Evolutionary conservation across 495 filamentous ascomycete species (phyloP).

Genomic region (Talaromyces liani): DNA sequence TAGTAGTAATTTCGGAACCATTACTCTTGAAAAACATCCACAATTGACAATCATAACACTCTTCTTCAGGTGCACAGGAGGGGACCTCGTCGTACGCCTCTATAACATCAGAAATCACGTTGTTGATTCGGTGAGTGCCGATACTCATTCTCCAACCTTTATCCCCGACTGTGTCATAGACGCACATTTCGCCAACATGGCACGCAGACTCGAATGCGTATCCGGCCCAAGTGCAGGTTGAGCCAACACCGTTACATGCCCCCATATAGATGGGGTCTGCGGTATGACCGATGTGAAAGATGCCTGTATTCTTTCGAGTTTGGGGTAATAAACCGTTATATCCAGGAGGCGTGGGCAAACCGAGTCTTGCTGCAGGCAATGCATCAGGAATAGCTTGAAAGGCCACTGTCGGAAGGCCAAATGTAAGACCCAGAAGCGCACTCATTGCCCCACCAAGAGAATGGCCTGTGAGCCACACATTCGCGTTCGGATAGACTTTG

Average conservation of each 20-base stretch:
- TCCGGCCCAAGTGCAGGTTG: conserved; percentile 82
- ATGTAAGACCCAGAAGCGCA: conserved; percentile 81
- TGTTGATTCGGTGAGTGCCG: conserved; percentile 76
- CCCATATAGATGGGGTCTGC: conserved; percentile 95
- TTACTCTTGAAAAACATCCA: conserved; percentile 96
- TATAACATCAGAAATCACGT: conserved; percentile 79
- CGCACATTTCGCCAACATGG: conserved; percentile 79
- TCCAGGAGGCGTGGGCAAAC: conserved; percentile 79
- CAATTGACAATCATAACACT: conserved; percentile 82
- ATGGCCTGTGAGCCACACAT: conserved; percentile 84
- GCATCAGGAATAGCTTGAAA: conserved; percentile 90
- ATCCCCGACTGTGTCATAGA: conserved; percentile 85
- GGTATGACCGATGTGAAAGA: conserved; percentile 89
- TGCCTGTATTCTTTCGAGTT: conserved; percentile 60
- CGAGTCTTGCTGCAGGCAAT: conserved; percentile 73
- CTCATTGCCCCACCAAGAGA: conserved; percentile 85
- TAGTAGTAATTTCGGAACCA: conserved; percentile 66
- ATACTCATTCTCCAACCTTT: conserved; percentile 84
- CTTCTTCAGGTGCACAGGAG: conserved; percentile 60
- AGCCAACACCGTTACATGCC: conserved; percentile 80
- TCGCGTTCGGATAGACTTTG: conserved; percentile 73
- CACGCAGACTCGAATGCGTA: conserved; percentile 94
- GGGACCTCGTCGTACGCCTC: conserved; percentile 72
- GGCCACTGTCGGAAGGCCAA: conserved; percentile 77
- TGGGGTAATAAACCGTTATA: conserved; percentile 62